phyloP scores from a whole-genome alignment of 2,329 filamentous ascomycete genomes.

The Cladosporium phlei region DNA sequence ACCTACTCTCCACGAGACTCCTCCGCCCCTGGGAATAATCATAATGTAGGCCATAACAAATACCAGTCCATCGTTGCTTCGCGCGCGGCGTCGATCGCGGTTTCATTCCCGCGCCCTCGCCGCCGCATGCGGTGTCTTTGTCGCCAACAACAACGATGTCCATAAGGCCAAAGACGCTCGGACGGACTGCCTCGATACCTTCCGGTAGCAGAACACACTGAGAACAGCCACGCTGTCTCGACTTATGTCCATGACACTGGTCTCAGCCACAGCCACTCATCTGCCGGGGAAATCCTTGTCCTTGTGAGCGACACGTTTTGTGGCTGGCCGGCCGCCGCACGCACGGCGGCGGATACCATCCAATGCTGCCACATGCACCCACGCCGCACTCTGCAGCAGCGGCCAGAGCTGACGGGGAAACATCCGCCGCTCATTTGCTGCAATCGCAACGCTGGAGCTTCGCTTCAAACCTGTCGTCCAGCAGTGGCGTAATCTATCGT shows the following conservation, averaged over 20 bases:
- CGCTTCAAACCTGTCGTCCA: not conserved
- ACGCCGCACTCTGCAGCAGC: not conserved
- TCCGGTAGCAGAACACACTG: too few species aligned
- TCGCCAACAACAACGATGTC: not conserved
- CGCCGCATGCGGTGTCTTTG: not conserved
- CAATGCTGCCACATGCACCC: too few species aligned
- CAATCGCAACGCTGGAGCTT: not conserved
- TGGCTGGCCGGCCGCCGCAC: conserved; percentile 7
- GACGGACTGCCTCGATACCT: too few species aligned
- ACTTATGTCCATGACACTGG: conserved; percentile 3
- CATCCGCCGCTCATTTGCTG: not conserved
- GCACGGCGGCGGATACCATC: conserved; percentile 2
- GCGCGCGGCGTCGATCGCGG: conserved; percentile 3
- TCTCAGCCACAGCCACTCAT: too few species aligned
- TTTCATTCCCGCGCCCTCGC: not conserved
- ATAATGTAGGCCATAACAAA: too few species aligned
- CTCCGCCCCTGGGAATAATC: too few species aligned
- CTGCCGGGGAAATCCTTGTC: conserved; percentile 14
- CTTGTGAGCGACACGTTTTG: conserved; percentile 9
- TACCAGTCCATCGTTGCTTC: too few species aligned
- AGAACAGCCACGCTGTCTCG: too few species aligned
- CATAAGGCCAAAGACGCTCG: not conserved
- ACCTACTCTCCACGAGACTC: too few species aligned
- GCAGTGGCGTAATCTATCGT: too few species aligned
- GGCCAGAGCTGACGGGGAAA: not conserved